Conservation (phyloP, 345 rosid genomes). For the Bretschneidera sinensis region DNA sequence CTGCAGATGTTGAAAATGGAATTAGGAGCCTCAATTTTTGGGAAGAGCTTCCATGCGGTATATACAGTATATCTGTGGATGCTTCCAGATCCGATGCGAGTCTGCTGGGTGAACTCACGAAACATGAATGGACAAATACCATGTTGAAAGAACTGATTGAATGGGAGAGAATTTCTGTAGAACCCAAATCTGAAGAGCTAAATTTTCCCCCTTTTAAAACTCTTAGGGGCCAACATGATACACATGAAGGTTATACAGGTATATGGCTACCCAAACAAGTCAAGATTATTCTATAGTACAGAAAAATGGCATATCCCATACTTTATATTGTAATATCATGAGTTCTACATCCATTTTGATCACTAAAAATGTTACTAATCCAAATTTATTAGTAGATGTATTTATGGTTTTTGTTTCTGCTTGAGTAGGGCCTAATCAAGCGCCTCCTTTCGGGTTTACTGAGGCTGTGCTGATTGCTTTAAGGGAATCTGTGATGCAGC, state of each 20-base stretch:
- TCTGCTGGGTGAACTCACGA: constrained; percentile 44
- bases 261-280: constrained; percentile 19
- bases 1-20: constrained; percentile 50
- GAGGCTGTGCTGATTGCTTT: constrained; percentile 57
- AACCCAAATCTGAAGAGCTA: constrained; percentile 45
- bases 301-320: background rate
- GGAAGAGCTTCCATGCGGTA: constrained; percentile 94
- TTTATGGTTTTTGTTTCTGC: background rate
- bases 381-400: background rate
- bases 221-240: constrained; percentile 10
- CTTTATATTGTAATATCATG: background rate
- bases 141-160: constrained; percentile 51
- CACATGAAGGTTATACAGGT: constrained; percentile 21
- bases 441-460: constrained; percentile 31
- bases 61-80: constrained; percentile 52
- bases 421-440: constrained; percentile 20
- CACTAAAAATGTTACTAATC: background rate
- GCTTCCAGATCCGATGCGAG: constrained; percentile 27
- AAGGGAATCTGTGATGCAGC: constrained; percentile 62
- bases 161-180: constrained; percentile 63
- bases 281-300: background rate
- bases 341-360: background rate
- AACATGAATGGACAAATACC: constrained; percentile 59
- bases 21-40: constrained; percentile 37
- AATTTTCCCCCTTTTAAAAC: constrained; percentile 12